phyloP scores from a whole-genome alignment of 345 rosid species.

The Eucalyptus erythrocorys region DNA sequence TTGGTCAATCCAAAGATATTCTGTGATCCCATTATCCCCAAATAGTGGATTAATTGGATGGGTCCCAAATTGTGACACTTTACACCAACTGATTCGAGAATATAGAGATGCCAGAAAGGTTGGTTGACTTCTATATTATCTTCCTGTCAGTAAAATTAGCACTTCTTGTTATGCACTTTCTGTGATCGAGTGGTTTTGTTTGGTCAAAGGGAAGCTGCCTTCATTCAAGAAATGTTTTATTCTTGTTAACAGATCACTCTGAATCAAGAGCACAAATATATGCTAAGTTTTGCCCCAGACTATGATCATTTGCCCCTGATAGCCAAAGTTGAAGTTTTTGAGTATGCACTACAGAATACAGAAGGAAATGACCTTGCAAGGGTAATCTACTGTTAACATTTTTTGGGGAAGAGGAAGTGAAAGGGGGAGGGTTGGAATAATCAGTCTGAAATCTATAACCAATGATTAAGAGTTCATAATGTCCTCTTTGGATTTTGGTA shows the following conservation, averaged over 20 bases:
- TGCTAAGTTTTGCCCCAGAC: slow-evolving; percentile 91
- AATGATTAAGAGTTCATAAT: neutral
- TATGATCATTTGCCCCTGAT: slow-evolving; percentile 90
- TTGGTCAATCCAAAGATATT: slow-evolving; percentile 77
- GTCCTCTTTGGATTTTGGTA: slow-evolving; percentile 10
- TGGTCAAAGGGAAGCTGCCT: neutral
- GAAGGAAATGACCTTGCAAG: slow-evolving; percentile 93
- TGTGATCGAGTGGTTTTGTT: neutral
- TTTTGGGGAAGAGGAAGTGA: neutral
- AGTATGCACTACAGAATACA: slow-evolving; percentile 76
- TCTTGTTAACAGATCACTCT: slow-evolving; percentile 57
- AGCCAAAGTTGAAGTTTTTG: slow-evolving; percentile 91
- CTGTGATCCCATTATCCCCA: slow-evolving; percentile 89
- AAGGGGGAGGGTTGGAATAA: neutral
- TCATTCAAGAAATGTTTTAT: neutral
- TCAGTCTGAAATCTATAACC: neutral
- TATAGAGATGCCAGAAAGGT: slow-evolving; percentile 96
- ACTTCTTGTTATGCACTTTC: neutral
- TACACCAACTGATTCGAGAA: slow-evolving; percentile 87
- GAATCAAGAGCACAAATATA: slow-evolving; percentile 87
- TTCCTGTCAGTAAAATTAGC: neutral
- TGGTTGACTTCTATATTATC: slow-evolving; percentile 3
- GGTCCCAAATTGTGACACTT: slow-evolving; percentile 97
- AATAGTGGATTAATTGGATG: slow-evolving; percentile 94
- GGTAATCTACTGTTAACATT: slow-evolving; percentile 22